Evolutionary conservation across 352 stramenopile species (phyloP), one percentile per base, ranked within the genome.

Genomic region (Pseudoperonospora humuli): DNA sequence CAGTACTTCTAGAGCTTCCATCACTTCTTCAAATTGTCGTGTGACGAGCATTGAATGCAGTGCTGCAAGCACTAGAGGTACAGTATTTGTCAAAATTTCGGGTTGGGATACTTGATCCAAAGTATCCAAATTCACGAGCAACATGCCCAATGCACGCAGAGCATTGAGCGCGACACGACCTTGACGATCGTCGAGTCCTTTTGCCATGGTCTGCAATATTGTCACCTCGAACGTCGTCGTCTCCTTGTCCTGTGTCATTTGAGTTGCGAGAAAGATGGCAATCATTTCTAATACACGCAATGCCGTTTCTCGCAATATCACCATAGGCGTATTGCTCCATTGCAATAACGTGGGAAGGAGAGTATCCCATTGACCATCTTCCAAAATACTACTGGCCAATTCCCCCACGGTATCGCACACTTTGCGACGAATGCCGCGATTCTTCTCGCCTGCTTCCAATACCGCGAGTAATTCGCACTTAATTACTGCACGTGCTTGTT

Each of bases 361-460:
- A 15, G 73, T 72, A 44, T 85, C 70, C 76, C 80, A 92, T 42
- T 92, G 75, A 17, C 67, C 73, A 55, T 92, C 75, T 20, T 89
- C 80, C 11, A 92, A 43, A 53, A 92, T 83, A 36, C 65, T 82
- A 51, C 62, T 82, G 45, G 76, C 80, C 29, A 92, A 53, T 35
- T 92, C 80, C 32, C 80, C 80, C 25, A 92, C 80, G 8, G 73
- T 92, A 51, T 92, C 80, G 46, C 80, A 89, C 35, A 89, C 71
- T 39, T 89, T 87, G 25, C 80, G 75, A 10, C 80, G 75, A 52
- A 92, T 89, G 47, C 79, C 79, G 36, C 71, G 70, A 50, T 91
- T 80, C 31, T 58, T 40, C 45, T 91, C 78, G 15, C 57, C 57
- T 27, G 44, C 51, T 35, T 64, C 60, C 9, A 92, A 62, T 46